Percentiles rank a stretch among this genome's conserved stretches.
These are phyloP conservation scores for Candida rishiriensis DNA, from an alignment of 805 yeast species.

Conservation along the genomic window DNA sequence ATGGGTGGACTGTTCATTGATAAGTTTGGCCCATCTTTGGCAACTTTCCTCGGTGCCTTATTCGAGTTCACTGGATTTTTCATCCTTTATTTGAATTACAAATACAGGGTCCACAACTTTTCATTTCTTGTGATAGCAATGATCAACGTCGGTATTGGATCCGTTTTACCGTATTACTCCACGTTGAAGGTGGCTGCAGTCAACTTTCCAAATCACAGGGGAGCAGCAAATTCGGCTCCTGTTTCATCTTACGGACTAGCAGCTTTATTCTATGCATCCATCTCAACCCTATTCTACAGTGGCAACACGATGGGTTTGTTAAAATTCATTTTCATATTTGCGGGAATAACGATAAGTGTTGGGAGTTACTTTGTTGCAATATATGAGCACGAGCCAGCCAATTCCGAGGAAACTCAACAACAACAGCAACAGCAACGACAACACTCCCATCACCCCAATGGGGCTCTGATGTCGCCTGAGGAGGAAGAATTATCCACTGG, in stretches of 20 bases:
- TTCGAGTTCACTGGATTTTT: conserved; percentile 53
- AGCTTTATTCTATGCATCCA: conserved; percentile 57
- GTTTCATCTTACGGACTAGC: conserved; percentile 68
- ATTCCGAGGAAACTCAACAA: conserved; percentile 11
- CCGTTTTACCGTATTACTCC: conserved; percentile 55
- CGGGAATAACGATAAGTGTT: conserved; percentile 42
- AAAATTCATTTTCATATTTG: conserved; percentile 47
- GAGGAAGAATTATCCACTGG: conserved; percentile 18
- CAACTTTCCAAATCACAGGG: conserved; percentile 68
- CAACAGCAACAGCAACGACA: neutral
- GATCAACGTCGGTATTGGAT: conserved; percentile 58
- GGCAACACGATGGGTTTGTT: conserved; percentile 53
- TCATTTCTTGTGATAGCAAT: conserved; percentile 44
- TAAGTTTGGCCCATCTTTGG: conserved; percentile 47
- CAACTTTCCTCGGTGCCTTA: conserved; percentile 52
- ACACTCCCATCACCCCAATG: neutral
- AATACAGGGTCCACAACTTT: conserved; percentile 35
- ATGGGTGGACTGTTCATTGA: conserved; percentile 71
- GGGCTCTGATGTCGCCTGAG: conserved; percentile 1
- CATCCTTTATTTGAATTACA: conserved; percentile 44
- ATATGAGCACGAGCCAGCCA: conserved; percentile 27
- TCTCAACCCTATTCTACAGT: conserved; percentile 49
- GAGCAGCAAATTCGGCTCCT: conserved; percentile 65
- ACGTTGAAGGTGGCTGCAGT: conserved; percentile 54
- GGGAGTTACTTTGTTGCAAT: conserved; percentile 42